These are phyloP conservation scores for Tuber brumale DNA, from an alignment of 495 filamentous ascomycete species.

Conservation along the genomic window DNA sequence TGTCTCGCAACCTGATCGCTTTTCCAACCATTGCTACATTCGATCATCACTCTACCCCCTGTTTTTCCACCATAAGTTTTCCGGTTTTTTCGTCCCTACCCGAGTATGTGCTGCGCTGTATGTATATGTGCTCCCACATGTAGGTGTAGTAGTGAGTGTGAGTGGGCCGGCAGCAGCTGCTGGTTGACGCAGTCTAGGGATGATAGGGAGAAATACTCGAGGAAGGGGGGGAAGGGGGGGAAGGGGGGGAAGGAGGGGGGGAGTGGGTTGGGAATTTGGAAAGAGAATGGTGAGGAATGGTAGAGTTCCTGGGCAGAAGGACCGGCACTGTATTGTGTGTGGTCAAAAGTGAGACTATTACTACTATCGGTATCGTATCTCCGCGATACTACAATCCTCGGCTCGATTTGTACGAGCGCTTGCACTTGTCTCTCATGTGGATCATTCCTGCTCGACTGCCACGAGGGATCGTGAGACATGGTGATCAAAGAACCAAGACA, in stretches of 20 bases:
- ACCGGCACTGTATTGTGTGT: not conserved
- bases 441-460: not conserved
- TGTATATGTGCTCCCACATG: not conserved
- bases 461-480: not conserved
- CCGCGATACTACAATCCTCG: constrained; percentile 15
- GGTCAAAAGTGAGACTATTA: not conserved
- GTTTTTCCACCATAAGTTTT: no score
- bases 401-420: constrained; percentile 21
- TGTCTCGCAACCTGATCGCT: no score
- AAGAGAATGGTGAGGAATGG: not conserved
- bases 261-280: not conserved
- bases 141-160: not conserved
- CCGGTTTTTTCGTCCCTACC: no score
- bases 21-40: no score
- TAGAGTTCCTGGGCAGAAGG: not conserved
- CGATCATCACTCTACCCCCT: no score
- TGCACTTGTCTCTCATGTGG: constrained; percentile 8
- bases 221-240: not conserved
- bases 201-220: constrained; percentile 6
- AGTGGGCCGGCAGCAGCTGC: constrained; percentile 16
- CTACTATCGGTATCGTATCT: not conserved
- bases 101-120: constrained; percentile 16
- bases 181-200: constrained; percentile 18
- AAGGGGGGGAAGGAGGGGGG: not conserved
- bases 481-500: not conserved